These are phyloP conservation scores for Rickenella mellea DNA, from an alignment of 768 basidiomycete genomes.

Conservation along the genomic window DNA sequence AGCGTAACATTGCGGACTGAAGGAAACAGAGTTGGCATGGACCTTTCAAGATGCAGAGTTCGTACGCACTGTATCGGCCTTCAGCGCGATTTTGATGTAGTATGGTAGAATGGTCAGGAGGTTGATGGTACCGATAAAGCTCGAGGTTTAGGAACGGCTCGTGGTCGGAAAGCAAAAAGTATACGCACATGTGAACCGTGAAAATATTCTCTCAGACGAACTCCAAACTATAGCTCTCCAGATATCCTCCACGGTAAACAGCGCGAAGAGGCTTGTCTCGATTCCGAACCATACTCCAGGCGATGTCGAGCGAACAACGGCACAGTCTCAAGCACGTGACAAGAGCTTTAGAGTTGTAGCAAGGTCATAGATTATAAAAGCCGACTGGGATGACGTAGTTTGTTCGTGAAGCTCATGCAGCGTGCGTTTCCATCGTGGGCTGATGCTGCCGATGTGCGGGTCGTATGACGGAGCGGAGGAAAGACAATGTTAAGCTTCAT, in stretches of 20 bases:
- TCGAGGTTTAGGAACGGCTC: not conserved
- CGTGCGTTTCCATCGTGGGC: conserved; percentile 52
- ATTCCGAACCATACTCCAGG: conserved; percentile 77
- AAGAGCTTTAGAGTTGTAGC: conserved; percentile 64
- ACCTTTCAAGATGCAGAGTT: not conserved
- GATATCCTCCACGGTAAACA: conserved; percentile 83
- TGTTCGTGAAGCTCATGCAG: conserved; percentile 69
- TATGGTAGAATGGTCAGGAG: conserved; percentile 81
- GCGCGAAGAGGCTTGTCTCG: conserved; percentile 73
- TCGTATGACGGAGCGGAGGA: conserved; percentile 21
- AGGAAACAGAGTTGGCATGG: not conserved
- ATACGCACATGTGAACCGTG: conserved; percentile 61
- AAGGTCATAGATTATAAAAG: conserved; percentile 66
- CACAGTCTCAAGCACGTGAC: conserved; percentile 68
- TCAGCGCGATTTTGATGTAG: conserved; percentile 76
- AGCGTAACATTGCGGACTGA: conserved; percentile 79
- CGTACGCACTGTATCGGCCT: conserved; percentile 70
- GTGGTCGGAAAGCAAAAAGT: not conserved
- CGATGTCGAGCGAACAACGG: conserved; percentile 59
- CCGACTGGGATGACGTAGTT: conserved; percentile 65
- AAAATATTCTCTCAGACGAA: conserved; percentile 48
- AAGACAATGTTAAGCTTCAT: conserved; percentile 26
- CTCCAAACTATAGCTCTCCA: conserved; percentile 71
- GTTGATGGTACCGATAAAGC: conserved; percentile 80
- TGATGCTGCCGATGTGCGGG: conserved; percentile 19